Conservation (phyloP, 805 yeast species). For the Starmerella floris region DNA sequence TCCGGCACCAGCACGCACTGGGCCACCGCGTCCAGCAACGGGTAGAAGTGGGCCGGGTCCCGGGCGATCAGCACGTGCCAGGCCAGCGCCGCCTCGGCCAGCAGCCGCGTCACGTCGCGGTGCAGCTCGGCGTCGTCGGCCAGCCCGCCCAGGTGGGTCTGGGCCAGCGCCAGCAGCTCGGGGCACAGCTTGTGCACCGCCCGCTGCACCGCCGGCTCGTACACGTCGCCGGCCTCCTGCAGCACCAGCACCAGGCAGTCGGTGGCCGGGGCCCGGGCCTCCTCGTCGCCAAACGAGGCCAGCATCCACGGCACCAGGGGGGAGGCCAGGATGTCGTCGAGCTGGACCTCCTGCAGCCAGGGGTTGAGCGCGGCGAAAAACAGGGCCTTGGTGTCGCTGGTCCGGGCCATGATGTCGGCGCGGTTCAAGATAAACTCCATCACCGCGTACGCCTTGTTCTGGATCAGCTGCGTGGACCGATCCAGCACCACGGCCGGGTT, state of each 20-base stretch:
- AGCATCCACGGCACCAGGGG: slow-evolving; percentile 60
- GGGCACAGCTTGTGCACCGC: slow-evolving; percentile 50
- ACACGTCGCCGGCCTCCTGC: slow-evolving; percentile 64
- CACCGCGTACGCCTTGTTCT: slow-evolving; percentile 54
- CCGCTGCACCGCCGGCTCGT: slow-evolving; percentile 33
- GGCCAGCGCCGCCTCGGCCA: slow-evolving; percentile 86
- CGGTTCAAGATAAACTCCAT: slow-evolving; percentile 41
- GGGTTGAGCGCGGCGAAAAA: slow-evolving; percentile 68
- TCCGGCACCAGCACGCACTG: slow-evolving; percentile 60
- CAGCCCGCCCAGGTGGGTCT: slow-evolving; percentile 8
- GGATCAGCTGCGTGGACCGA: slow-evolving; percentile 51
- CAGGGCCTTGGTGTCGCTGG: slow-evolving; percentile 24
- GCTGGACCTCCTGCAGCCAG: slow-evolving; percentile 81
- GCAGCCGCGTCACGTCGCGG: slow-evolving; percentile 36
- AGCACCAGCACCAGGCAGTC: slow-evolving; percentile 78
- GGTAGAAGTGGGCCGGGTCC: slow-evolving; percentile 53
- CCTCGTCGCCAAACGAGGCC: slow-evolving; percentile 42
- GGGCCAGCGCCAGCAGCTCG: slow-evolving; percentile 39
- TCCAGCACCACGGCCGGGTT: slow-evolving; percentile 13
- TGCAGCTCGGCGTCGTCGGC: slow-evolving; percentile 18
- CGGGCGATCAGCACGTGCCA: slow-evolving; percentile 83
- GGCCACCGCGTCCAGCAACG: slow-evolving; percentile 58
- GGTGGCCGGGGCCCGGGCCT: slow-evolving; percentile 67
- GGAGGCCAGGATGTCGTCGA: slow-evolving; percentile 50
- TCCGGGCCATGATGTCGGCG: slow-evolving; percentile 30